These are phyloP conservation scores for Hansenula sp. DNA, from an alignment of 1,139 yeast genomes.

Conservation along the genomic window DNA sequence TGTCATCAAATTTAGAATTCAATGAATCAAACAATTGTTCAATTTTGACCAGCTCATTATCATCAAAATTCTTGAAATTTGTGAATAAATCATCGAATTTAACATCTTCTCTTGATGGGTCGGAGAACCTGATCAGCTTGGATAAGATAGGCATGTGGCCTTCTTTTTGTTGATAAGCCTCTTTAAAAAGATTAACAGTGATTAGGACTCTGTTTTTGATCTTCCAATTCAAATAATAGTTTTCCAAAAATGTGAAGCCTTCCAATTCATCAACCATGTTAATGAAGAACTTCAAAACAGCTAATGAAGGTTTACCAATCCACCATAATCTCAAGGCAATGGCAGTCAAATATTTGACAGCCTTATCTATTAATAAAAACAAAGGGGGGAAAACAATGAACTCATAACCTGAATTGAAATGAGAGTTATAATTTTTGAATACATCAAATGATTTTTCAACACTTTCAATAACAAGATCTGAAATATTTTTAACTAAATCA, in stretches of 20 bases:
- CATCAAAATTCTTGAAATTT: constrained; percentile 3
- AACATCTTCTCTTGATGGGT: constrained; percentile 7
- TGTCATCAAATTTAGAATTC: constrained; percentile 12
- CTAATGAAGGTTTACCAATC: constrained; percentile 4
- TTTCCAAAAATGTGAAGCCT: constrained; percentile 11
- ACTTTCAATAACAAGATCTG: constrained; percentile 5
- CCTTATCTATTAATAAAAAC: constrained; percentile 12
- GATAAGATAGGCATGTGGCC: constrained; percentile 5
- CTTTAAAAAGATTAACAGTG: constrained; percentile 13
- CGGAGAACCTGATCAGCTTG: constrained; percentile 7
- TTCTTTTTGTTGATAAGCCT: constrained; percentile 5
- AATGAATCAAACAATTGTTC: constrained; percentile 9
- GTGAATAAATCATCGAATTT: constrained; percentile 6
- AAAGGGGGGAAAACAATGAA: constrained; percentile 11
- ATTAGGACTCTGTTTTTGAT: constrained; percentile 9
- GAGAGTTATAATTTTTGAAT: constrained; percentile 13
- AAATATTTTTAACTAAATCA: constrained; percentile 1
- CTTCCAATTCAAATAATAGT: constrained; percentile 17
- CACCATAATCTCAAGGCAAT: constrained; percentile 11
- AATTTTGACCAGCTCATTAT: constrained; percentile 5
- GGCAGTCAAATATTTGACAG: constrained; percentile 5
- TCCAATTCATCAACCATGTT: constrained; percentile 18
- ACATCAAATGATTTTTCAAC: constrained; percentile 15
- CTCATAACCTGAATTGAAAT: constrained; percentile 19
- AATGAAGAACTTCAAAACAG: constrained; percentile 12